Percentiles rank a stretch among this genome's conserved stretches.
phyloP scores from a whole-genome alignment of 805 yeast genomes.

The Gaillardinia entomophila region DNA sequence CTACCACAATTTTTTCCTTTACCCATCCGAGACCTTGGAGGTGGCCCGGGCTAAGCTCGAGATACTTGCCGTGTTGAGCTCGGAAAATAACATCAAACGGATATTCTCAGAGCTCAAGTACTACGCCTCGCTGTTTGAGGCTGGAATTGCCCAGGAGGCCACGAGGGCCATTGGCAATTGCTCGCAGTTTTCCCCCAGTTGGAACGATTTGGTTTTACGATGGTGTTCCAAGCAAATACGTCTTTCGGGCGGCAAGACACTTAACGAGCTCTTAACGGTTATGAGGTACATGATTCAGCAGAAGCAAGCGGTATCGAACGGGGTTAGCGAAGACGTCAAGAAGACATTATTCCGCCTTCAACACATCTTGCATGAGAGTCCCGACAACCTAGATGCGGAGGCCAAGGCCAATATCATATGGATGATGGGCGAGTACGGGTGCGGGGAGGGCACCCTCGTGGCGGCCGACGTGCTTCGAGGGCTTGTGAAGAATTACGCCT shows the following conservation, averaged over 20 bases:
- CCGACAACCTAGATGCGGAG: constrained; percentile 16
- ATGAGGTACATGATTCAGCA: constrained; percentile 68
- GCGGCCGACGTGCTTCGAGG: constrained; percentile 75
- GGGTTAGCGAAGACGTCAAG: constrained; percentile 34
- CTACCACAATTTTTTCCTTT: constrained; percentile 47
- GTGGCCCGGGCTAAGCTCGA: constrained; percentile 52
- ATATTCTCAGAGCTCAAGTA: constrained; percentile 62
- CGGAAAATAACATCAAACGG: constrained; percentile 43
- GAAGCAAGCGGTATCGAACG: constrained; percentile 14
- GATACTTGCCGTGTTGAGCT: constrained; percentile 55
- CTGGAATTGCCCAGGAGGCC: constrained; percentile 35
- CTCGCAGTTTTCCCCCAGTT: constrained; percentile 41
- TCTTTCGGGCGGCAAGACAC: constrained; percentile 24
- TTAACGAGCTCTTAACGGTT: constrained; percentile 66
- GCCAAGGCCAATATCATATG: constrained; percentile 85
- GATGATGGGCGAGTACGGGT: constrained; percentile 81
- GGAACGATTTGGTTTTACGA: constrained; percentile 49
- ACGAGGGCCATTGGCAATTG: constrained; percentile 60
- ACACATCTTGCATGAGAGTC: constrained; percentile 17
- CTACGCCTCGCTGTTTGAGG: constrained; percentile 32
- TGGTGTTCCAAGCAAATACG: constrained; percentile 58
- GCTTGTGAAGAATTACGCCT: constrained; percentile 46
- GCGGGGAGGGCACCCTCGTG: constrained; percentile 27
- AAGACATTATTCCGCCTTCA: constrained; percentile 50
- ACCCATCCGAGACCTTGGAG: constrained; percentile 43